Percentiles rank a stretch among this genome's conserved stretches.
Evolutionary conservation across 2,329 filamentous ascomycete species (phyloP).

Genomic region (Alternaria viburni): DNA sequence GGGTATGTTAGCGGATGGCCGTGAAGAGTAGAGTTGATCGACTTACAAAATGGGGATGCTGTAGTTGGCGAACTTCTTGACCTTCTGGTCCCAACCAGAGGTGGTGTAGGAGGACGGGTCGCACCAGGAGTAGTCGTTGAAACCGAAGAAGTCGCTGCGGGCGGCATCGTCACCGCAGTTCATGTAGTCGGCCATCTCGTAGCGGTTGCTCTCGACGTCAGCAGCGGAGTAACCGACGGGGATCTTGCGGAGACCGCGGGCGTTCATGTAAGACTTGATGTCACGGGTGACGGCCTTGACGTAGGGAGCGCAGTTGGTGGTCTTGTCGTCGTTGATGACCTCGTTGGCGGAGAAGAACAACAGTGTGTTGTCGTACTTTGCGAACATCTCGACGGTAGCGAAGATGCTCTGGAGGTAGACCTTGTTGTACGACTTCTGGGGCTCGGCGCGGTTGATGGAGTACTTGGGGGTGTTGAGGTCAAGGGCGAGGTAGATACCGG

Average conservation of each 20-base stretch:
- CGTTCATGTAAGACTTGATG: conserved; percentile 80
- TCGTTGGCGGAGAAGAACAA: conserved; percentile 85
- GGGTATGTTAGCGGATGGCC: too few species aligned
- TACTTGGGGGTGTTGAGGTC: conserved; percentile 92
- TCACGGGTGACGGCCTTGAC: conserved; percentile 75
- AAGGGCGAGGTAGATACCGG: conserved; percentile 89
- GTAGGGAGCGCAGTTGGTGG: conserved; percentile 72
- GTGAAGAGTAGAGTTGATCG: too few species aligned
- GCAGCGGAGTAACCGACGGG: conserved; percentile 84
- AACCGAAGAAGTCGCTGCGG: conserved; percentile 87
- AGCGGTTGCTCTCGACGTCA: conserved; percentile 83
- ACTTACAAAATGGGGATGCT: conserved; percentile 81
- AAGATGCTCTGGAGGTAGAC: conserved; percentile 86
- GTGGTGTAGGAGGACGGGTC: conserved; percentile 70
- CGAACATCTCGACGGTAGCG: conserved; percentile 84
- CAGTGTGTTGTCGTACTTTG: conserved; percentile 83
- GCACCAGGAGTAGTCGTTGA: conserved; percentile 92
- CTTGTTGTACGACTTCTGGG: conserved; percentile 82
- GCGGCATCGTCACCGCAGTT: conserved; percentile 87
- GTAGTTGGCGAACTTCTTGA: conserved; percentile 84
- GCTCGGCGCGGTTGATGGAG: conserved; percentile 79
- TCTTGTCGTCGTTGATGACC: conserved; percentile 71
- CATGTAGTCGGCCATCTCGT: conserved; percentile 88
- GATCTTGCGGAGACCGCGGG: conserved; percentile 70
- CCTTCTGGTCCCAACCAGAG: conserved; percentile 87